Conservation (phyloP, 2,329 filamentous ascomycete species). For the Moelleriella libera region DNA sequence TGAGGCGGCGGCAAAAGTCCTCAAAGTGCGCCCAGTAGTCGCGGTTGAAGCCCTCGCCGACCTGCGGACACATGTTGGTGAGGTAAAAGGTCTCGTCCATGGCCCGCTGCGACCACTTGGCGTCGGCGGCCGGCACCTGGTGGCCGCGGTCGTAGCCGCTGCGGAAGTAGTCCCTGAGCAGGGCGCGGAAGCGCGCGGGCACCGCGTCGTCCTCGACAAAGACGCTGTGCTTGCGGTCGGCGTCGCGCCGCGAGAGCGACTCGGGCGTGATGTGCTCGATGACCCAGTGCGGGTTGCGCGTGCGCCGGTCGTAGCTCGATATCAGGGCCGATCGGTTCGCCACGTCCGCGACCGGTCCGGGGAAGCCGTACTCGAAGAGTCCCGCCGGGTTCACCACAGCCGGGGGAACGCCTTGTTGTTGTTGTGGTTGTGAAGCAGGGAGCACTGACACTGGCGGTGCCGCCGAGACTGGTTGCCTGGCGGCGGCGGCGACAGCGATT, state of each 20-base stretch:
- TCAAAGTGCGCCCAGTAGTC: constrained; percentile 99
- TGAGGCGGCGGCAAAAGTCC: constrained; percentile 84
- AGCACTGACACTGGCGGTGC: too few relatives aligned
- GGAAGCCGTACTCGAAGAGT: constrained; percentile 79
- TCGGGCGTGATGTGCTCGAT: constrained; percentile 89
- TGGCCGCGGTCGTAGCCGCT: constrained; percentile 93
- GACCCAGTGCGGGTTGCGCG: constrained; percentile 87
- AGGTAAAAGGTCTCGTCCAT: constrained; percentile 94
- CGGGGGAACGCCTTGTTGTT: constrained; percentile 2
- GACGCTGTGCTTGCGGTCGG: constrained; percentile 67
- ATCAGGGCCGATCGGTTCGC: constrained; percentile 63
- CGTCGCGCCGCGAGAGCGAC: constrained; percentile 61
- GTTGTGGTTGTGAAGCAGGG: too few relatives aligned
- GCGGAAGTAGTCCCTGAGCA: constrained; percentile 86
- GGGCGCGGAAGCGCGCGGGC: constrained; percentile 76
- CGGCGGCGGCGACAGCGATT: constrained; percentile 12
- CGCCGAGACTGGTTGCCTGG: constrained; percentile 42
- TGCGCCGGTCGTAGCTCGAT: constrained; percentile 80
- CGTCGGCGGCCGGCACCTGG: constrained; percentile 92
- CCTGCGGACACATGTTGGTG: constrained; percentile 96
- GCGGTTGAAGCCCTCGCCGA: constrained; percentile 94
- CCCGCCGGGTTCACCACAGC: constrained; percentile 57
- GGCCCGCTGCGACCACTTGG: constrained; percentile 84
- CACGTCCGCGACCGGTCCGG: constrained; percentile 76
- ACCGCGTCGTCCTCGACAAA: constrained; percentile 74